Conservation (phyloP, 1,284 basidiomycete species). For the Hortiboletus rubellus region DNA sequence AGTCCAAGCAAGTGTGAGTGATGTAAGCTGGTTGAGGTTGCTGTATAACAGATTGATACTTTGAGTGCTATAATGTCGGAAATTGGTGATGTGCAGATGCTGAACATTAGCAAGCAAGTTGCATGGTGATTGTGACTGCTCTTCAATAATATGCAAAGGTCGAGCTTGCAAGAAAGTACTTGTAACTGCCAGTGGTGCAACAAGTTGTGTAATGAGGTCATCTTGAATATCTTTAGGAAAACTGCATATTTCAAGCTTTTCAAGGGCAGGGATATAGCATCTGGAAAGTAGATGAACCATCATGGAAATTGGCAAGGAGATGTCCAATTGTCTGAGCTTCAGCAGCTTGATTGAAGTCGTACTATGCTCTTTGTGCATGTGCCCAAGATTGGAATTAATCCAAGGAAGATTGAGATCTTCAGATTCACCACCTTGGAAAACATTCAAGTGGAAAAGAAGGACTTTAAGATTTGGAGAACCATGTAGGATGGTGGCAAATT, state of each 20-base stretch:
- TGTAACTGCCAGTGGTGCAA: background rate
- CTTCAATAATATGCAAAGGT: background rate
- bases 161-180: background rate
- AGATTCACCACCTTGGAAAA: too few relatives aligned
- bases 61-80: background rate
- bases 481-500: background rate
- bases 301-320: background rate
- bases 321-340: background rate
- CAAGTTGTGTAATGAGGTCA: background rate
- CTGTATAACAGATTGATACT: background rate
- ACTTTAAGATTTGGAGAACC: background rate
- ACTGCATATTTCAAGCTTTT: background rate
- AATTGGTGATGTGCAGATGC: background rate
- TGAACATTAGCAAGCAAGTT: background rate
- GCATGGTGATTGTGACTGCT: background rate
- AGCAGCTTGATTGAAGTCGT: background rate
- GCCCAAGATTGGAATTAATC: background rate
- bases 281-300: background rate
- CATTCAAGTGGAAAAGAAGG: background rate
- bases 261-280: background rate
- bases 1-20: background rate
- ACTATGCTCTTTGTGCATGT: too few relatives aligned
- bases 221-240: rapidly evolving
- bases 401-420: background rate
- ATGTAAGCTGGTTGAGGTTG: background rate